Percentiles rank a stretch among this genome's conserved stretches.
These are phyloP conservation scores for Chrysoporthe cubensis DNA, from an alignment of 2,329 filamentous ascomycete genomes.

Conservation along the genomic window DNA sequence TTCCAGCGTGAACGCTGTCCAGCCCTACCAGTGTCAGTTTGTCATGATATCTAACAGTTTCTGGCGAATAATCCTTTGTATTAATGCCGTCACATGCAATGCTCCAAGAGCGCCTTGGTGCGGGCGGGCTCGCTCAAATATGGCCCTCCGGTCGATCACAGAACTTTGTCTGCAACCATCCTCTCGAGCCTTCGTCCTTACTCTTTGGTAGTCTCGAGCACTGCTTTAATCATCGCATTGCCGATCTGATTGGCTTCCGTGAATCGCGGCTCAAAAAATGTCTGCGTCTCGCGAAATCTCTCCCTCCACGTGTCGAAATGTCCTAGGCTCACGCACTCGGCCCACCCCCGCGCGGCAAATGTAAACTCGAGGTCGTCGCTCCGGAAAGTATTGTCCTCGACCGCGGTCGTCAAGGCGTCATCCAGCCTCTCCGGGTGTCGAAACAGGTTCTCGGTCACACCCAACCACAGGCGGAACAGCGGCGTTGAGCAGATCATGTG, in stretches of 20 bases:
- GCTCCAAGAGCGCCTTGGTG: neutral
- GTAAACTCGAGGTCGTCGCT: slow-evolving; percentile 97
- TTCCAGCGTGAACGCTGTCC: neutral
- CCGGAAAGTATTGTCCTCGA: slow-evolving; percentile 90
- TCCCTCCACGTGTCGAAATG: slow-evolving; percentile 93
- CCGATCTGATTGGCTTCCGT: slow-evolving; percentile 84
- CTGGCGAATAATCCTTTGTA: neutral
- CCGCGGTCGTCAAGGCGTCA: slow-evolving; percentile 81
- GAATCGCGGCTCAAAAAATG: slow-evolving; percentile 90
- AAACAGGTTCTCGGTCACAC: slow-evolving; percentile 96
- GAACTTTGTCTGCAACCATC: neutral
- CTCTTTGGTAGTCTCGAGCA: slow-evolving; percentile 72
- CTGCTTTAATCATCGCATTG: slow-evolving; percentile 96
- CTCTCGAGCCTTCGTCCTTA: neutral
- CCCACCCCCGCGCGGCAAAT: slow-evolving; percentile 95
- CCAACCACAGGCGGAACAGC: slow-evolving; percentile 93
- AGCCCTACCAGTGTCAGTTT: neutral
- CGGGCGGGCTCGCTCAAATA: neutral
- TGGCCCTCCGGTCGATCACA: neutral
- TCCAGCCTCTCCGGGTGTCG: slow-evolving; percentile 79
- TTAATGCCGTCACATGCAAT: neutral
- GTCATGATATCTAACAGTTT: neutral
- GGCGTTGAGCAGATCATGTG: slow-evolving; percentile 99
- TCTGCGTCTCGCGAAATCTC: slow-evolving; percentile 87
- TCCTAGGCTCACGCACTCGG: slow-evolving; percentile 86